Percentiles rank a stretch among this genome's conserved stretches.
Conservation (phyloP, 2,329 filamentous ascomycete species). For the Ramichloridium luteum region DNA sequence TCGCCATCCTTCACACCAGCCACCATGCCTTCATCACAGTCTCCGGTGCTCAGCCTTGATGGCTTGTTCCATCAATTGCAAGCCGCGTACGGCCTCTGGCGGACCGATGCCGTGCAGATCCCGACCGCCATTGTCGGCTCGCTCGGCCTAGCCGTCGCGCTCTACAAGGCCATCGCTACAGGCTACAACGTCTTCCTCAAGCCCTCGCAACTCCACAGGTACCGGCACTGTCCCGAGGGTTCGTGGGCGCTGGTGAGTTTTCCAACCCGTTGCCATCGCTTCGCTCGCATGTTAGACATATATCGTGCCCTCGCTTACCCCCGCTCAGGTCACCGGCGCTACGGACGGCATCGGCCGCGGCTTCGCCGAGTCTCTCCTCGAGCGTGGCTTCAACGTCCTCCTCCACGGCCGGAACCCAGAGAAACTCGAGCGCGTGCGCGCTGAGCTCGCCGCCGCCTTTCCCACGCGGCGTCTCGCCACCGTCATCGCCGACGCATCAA, state of each 20-base stretch:
- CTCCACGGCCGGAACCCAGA: slow-evolving; percentile 40
- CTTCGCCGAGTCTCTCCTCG: slow-evolving; percentile 37
- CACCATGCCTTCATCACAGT: too few species aligned
- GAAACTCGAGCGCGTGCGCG: slow-evolving; percentile 33
- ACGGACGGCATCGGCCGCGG: slow-evolving; percentile 41
- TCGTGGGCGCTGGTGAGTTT: not conserved
- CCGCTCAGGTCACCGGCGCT: slow-evolving; percentile 35
- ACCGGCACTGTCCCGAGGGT: not conserved
- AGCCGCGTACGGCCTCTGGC: not conserved
- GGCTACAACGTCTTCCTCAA: not conserved
- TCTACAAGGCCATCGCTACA: not conserved
- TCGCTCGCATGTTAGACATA: not conserved
- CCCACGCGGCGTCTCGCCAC: slow-evolving; percentile 29
- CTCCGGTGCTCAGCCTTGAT: too few species aligned
- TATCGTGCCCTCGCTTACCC: not conserved
- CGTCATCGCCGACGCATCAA: slow-evolving; percentile 33
- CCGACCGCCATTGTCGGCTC: not conserved
- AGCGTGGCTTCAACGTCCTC: slow-evolving; percentile 41
- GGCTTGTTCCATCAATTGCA: not conserved
- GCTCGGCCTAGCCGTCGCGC: not conserved
- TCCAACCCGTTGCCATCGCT: not conserved
- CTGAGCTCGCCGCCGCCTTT: slow-evolving; percentile 27
- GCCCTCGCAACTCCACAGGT: not conserved
- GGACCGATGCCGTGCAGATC: not conserved
- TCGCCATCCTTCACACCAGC: too few species aligned